Conservation (phyloP, 345 rosid species). For the Euphorbia tirucalli region DNA sequence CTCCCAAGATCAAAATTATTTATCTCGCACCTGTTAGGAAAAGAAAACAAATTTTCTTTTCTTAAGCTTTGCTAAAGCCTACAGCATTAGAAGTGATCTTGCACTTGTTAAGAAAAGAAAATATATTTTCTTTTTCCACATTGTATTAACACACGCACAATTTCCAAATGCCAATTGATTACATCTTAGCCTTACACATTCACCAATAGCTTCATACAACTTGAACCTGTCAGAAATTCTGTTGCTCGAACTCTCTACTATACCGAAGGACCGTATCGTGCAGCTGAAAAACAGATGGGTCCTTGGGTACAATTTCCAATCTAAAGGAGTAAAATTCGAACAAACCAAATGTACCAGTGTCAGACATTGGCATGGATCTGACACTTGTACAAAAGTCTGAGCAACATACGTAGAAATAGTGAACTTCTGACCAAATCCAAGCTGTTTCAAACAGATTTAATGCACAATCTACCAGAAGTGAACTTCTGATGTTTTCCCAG, state of each 20-base stretch:
- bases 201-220: not conserved
- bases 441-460: slow-evolving; percentile 3
- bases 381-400: slow-evolving; percentile 11
- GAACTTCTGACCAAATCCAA: not conserved
- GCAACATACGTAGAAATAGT: slow-evolving; percentile 7
- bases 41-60: not conserved
- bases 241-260: slow-evolving; percentile 9
- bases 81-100: not conserved
- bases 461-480: not conserved
- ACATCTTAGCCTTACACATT: not conserved
- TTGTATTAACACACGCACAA: not conserved
- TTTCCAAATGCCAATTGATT: not conserved
- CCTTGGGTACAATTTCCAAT: slow-evolving; percentile 10
- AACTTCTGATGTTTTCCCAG: not conserved
- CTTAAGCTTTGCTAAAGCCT: not conserved
- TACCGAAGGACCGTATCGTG: not conserved
- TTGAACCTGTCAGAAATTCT: slow-evolving; percentile 11
- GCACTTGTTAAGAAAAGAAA: not conserved
- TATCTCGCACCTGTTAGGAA: not conserved
- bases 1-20: not conserved
- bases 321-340: not conserved
- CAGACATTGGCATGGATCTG: not conserved
- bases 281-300: not conserved
- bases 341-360: slow-evolving; percentile 4
- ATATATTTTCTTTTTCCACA: not conserved